These are phyloP conservation scores for Lepiota subincarnata DNA, from an alignment of 768 basidiomycete genomes.

Conservation along the genomic window DNA sequence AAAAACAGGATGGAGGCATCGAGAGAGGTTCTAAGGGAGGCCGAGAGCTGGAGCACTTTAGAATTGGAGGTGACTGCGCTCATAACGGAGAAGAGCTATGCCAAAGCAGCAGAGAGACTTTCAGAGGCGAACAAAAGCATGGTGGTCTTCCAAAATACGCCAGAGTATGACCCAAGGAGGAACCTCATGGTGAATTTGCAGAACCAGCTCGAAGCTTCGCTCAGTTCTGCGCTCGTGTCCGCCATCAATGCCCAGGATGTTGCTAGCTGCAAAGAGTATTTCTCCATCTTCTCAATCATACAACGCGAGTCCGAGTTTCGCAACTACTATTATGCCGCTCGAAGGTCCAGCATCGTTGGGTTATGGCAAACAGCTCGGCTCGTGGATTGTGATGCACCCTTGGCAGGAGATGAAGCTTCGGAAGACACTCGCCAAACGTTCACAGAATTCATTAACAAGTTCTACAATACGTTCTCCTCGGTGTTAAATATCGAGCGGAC, in stretches of 20 bases:
- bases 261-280: conserved; percentile 70
- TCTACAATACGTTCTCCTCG: conserved; percentile 65
- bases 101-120: conserved; percentile 88
- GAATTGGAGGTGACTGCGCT: conserved; percentile 89
- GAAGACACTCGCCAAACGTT: conserved; percentile 36
- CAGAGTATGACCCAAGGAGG: conserved; percentile 85
- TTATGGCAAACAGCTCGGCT: conserved; percentile 65
- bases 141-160: conserved; percentile 88
- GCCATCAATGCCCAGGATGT: conserved; percentile 81
- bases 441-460: conserved; percentile 65
- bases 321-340: conserved; percentile 89
- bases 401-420: conserved; percentile 12
- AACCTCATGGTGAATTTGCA: conserved; percentile 87
- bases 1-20: conserved; percentile 86
- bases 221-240: conserved; percentile 86
- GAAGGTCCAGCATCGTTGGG: conserved; percentile 58
- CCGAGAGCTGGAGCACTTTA: conserved; percentile 94
- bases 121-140: conserved; percentile 87
- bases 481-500: conserved; percentile 68
- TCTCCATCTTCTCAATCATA: conserved; percentile 84
- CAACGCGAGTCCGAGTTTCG: conserved; percentile 91
- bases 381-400: conserved; percentile 35
- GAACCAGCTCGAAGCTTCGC: conserved; percentile 90
- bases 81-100: conserved; percentile 73
- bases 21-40: conserved; percentile 86